Evolutionary conservation across 2,329 filamentous ascomycete genomes (phyloP), one percentile per base, ranked within the genome.

Genomic region (Xylariaceae sp.): DNA sequence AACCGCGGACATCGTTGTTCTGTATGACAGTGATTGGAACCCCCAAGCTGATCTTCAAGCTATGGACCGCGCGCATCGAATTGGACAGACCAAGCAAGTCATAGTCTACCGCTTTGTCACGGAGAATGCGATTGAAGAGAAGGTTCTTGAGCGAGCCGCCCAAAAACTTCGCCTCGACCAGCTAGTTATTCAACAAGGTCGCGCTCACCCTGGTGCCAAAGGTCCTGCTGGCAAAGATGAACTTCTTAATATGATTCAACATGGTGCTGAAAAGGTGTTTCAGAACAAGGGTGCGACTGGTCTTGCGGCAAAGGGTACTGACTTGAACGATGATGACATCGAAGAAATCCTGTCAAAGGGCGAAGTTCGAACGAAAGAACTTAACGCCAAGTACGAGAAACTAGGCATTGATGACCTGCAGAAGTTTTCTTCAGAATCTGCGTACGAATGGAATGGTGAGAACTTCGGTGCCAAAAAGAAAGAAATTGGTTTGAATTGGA

Each of bases 21-120:
- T 99, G 6, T 99, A 95, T 70, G 95, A 99, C 74, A 97, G 93
- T 68, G 95, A 99, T 73, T 99, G 95, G 95, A 98, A 97, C 70
- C 95, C 95, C 8, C 95, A 99, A 75, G 95, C 95, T 16, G 95
- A 99, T 86, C 78, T 99, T 58, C 95, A 99, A 75, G 95, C 95
- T 54, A 99, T 99, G 95, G 95, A 99, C 71, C 91, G 95, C 72
- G 95, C 95, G 48, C 95, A 99, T 78, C 92, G 95, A 78, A 99
- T 99, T 67, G 95, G 95, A 34, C 95, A 99, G 77, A 99, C 92
- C 4, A 99, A 99, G 77, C 95, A 99, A 73, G 95, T 99, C 9
- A 85, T 93, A 39, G 95, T 99, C 3, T 99, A 96, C 78, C 87
- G 95, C 58, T 97, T 99, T 68, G 91, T 99, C 21, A 99, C 96